These are phyloP conservation scores for Backusella parvicylindrica DNA, from an alignment of 192 early-diverging fungal species.

Conservation along the genomic window DNA sequence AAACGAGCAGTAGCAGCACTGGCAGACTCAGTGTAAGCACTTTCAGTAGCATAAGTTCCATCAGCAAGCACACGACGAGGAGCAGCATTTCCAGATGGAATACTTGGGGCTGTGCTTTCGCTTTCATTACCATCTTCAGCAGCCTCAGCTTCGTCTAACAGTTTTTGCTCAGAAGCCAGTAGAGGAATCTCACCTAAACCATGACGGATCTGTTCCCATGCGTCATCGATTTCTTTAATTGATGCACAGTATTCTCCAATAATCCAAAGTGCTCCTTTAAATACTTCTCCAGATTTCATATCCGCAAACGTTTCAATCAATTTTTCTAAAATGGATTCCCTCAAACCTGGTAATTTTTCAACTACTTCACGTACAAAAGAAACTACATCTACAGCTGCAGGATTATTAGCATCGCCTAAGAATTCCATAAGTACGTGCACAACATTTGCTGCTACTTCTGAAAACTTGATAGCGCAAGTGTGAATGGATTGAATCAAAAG, in stretches of 20 bases:
- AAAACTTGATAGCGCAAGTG: constrained; percentile 91
- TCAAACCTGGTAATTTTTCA: constrained; percentile 91
- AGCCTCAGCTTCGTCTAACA: constrained; percentile 67
- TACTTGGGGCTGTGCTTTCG: background rate
- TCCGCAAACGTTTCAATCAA: constrained; percentile 84
- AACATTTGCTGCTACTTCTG: constrained; percentile 91
- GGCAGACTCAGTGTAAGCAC: constrained; percentile 68
- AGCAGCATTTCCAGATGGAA: constrained; percentile 38
- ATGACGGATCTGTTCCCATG: constrained; percentile 78
- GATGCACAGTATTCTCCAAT: constrained; percentile 91
- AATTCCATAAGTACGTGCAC: constrained; percentile 96
- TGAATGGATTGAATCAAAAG: constrained; percentile 97
- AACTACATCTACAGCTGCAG: constrained; percentile 92
- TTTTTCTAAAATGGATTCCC: constrained; percentile 73
- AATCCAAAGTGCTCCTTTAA: constrained; percentile 97
- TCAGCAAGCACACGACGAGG: constrained; percentile 88
- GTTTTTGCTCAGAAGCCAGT: constrained; percentile 87
- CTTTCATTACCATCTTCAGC: constrained; percentile 36
- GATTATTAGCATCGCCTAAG: constrained; percentile 84
- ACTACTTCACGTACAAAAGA: constrained; percentile 97
- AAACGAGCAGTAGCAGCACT: constrained; percentile 37
- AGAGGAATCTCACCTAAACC: constrained; percentile 92
- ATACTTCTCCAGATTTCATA: constrained; percentile 88
- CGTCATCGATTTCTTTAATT: constrained; percentile 73
- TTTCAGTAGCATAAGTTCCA: constrained; percentile 97